Base-by-base conservation (phyloP, 1,284 basidiomycete species). In the Moniliophthora roreri region DNA sequence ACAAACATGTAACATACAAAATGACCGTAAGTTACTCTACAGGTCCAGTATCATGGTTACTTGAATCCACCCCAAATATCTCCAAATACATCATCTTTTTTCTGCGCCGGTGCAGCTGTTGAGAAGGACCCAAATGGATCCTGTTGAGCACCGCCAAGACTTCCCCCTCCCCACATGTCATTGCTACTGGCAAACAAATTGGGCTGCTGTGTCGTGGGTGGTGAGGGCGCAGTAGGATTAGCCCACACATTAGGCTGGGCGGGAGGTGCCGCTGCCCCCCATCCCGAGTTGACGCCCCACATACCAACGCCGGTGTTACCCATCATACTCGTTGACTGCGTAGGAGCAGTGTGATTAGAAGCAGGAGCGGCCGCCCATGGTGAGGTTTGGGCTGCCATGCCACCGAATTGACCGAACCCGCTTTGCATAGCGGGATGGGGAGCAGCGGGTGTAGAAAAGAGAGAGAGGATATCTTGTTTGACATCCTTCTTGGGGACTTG, bases 401-500 rank as follows among this genome's bases (percentile, higher is more conserved):
- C 46, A 11, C 55, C 57, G 47, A 71, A 69, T 44, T 72, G 69
- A 28, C 64, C 70, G 51, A 68, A 69, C 9, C 54, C 47, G 36
- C 15, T 42, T 16, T 39, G 48, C 15, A 62, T 28, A 36, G 62
- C 53, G 7, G 68, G 59, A 20, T 53, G 54, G 10, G 72, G 61
- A 5, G 75, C 61, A 5, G 75, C 51, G 2, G 79, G 62, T 6
- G 79, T 62, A n/a, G 87, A 82, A 66, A 93, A 95, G 42, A 95
- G 79, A 0, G 90, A 93, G 37, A 96, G 76, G 61, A 96, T 95
- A 60, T 95, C 89, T 55, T 91, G 82, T 64, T 94, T 95, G 52
- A 87, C 79, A 63, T 91, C 86, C 62, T 89, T 88, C 64, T 78
- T 79, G 0, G 78, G 75, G 20, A 69, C 68, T 21, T 70, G 61